Percentiles rank a stretch among this genome's conserved stretches.
phyloP scores from a whole-genome alignment of 768 basidiomycete species.

The Gymnopilus junonius region DNA sequence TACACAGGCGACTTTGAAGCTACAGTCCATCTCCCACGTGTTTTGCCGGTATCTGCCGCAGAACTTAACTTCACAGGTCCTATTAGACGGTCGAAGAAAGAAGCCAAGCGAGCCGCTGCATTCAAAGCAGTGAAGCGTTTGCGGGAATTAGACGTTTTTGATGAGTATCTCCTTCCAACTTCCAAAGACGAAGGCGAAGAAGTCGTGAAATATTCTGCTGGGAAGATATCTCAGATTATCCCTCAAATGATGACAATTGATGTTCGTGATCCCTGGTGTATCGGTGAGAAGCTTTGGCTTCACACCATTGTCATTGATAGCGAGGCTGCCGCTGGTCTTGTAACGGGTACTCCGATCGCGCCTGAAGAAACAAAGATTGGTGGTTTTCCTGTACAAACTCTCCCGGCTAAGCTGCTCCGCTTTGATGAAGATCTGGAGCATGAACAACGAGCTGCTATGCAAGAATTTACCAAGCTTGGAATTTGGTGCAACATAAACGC shows the following conservation, averaged over 20 bases:
- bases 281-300: conserved; percentile 60
- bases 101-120: conserved; percentile 83
- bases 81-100: conserved; percentile 66
- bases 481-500: conserved; percentile 68
- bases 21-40: conserved; percentile 67
- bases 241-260: conserved; percentile 60
- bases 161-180: conserved; percentile 82
- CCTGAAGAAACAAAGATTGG: conserved; percentile 46
- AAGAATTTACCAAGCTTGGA: conserved; percentile 66
- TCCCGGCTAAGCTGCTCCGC: conserved; percentile 35
- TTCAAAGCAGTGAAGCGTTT: conserved; percentile 78
- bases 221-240: conserved; percentile 43
- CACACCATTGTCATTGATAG: conserved; percentile 63
- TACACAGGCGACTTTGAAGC: conserved; percentile 64
- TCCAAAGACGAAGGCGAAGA: conserved; percentile 52
- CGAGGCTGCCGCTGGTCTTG: conserved; percentile 56
- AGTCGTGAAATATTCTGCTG: conserved; percentile 28
- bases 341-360: conserved; percentile 66
- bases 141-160: conserved; percentile 73
- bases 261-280: conserved; percentile 71
- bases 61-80: conserved; percentile 66
- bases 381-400: conserved; percentile 36
- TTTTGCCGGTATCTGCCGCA: conserved; percentile 60
- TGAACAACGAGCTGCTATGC: conserved; percentile 54
- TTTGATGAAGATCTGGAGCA: conserved; percentile 52